Base-by-base conservation (phyloP, 2,329 filamentous ascomycete genomes). In the Chaetomium globosum region DNA sequence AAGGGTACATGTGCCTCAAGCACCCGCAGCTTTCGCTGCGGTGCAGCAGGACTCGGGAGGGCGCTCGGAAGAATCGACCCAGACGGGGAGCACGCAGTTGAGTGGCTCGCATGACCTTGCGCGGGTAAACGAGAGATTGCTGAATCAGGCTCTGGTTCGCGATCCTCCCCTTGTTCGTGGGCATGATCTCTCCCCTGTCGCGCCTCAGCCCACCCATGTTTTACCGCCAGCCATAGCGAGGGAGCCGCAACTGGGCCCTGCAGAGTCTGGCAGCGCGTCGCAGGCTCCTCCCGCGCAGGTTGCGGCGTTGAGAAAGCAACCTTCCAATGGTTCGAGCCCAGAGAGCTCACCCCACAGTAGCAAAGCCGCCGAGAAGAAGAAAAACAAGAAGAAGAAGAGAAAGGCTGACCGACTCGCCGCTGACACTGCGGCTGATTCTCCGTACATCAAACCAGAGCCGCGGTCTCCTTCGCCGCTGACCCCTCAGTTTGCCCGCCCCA, bases 151-250 rank as follows among this genome's bases (percentile, higher is more conserved):
- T 73, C 76, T 74, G 73, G 80, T 72, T 68, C 76, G 74, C 71
- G 80, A 75, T 69, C 78, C 85, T 59, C 87, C 87, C 60, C 80
- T 93, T 65, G 82, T 93, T 71, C 87, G 87, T 73, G 88, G 87
- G 71, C 89, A 93, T 74, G 88, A 93, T 72, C 85, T 88, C 59
- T 88, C 87, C 43, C 89, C 89, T 51, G 79, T 89, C 73, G 91
- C 91, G 59, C 90, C 91, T 30, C 90, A 91, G 73, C 90, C 91
- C 61, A 87, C 88, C 57, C 89, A 91, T 73, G 87, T 86, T 68
- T 82, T 89, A 75, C 80, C 83, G 68, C 74, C 89, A 78, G 79
- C 84, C 71, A 77, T 79, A 74, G 76, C 80, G 60, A 77, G 77
- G 39, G 75, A 74, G 23, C 73, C 75, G 30, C 74, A 74, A 56